Conservation (phyloP, 169 alveolate genomes). For the Plasmodium gaboni region DNA sequence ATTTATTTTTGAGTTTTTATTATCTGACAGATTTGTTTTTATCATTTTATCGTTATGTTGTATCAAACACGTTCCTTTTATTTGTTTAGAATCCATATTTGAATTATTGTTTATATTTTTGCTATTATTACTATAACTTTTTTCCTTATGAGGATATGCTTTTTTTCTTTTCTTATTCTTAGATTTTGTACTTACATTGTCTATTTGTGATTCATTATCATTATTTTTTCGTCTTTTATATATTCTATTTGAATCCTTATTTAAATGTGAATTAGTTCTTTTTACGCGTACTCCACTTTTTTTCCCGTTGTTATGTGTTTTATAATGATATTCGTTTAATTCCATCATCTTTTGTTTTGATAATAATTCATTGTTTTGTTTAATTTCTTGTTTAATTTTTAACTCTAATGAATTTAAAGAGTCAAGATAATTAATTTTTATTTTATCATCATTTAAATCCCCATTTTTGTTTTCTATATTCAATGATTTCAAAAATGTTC, state of each 20-base stretch:
- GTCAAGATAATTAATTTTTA: constrained; percentile 16
- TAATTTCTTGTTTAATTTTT: constrained; percentile 68
- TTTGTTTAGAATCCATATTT: background rate
- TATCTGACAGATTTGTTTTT: background rate
- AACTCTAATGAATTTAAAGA: constrained; percentile 32
- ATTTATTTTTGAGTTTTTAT: background rate
- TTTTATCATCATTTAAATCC: constrained; percentile 2
- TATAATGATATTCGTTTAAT: background rate
- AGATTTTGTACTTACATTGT: constrained; percentile 11
- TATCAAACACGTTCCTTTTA: background rate
- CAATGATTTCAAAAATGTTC: constrained; percentile 8
- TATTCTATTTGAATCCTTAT: background rate
- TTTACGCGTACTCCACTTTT: too few relatives aligned
- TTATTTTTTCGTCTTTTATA: constrained; percentile 11
- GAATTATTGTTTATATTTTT: background rate
- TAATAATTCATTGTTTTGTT: constrained; percentile 41
- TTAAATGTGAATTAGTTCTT: constrained; percentile 6
- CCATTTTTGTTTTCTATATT: constrained; percentile 13
- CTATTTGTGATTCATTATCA: constrained; percentile 8
- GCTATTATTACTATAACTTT: background rate
- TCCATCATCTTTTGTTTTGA: constrained; percentile 3
- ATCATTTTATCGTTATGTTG: constrained; percentile 1
- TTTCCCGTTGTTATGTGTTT: background rate
- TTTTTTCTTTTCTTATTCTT: constrained; percentile 8
- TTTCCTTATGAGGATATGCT: background rate